Base-by-base conservation (phyloP, 371 early-diverging fungal species). In the Mucor saturninus region DNA sequence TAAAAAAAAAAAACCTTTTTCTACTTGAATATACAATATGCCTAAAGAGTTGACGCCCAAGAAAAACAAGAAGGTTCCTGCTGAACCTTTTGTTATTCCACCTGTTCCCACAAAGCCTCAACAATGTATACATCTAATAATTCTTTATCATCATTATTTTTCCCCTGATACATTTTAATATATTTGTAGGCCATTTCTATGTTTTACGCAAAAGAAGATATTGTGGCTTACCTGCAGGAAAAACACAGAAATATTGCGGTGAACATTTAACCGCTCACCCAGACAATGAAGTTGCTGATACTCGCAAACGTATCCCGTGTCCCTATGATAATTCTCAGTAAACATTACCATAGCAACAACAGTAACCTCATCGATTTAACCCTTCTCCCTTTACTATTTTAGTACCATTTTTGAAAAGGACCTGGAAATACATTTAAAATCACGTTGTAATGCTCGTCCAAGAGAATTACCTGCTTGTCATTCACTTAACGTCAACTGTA, bases 311-410 rank as follows among this genome's bases (percentile, higher is more conserved):
- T 15, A 79, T 94, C 9, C 91, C 91, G 8, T 94, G 95, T 59
- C 93, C 95, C 7, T 91, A 86, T 56, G 93, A 93, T 66, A 84
- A 83, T 29, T 87, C 86, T 49, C 95, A 94, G 86, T 88, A 79
- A 77, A 83, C 62, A 11, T 14, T 10, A 5, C 29, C 5, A 13
- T 3, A 11, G 10, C 3, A 37, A 28, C 26, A 8, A 10, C n/a
- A 37, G 7, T 14, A 3, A 35, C 1, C 28, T 14, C 30, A 4
- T 2, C 10, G 11, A 14, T 2, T 8, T 39, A 15, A 42, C 9
- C 38, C 38, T 43, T 13, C n/a, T 43, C 15, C 5, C n/a, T 43
- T 46, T 46, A 45, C 15, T 30, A 10, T 15, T 59, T 43, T 11
- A 90, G 90, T 53, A 85, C 93, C 1, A 86, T 91, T 1, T 85